phyloP scores from a whole-genome alignment of 2,329 filamentous ascomycete species.

The Xylariaceae sp. region DNA sequence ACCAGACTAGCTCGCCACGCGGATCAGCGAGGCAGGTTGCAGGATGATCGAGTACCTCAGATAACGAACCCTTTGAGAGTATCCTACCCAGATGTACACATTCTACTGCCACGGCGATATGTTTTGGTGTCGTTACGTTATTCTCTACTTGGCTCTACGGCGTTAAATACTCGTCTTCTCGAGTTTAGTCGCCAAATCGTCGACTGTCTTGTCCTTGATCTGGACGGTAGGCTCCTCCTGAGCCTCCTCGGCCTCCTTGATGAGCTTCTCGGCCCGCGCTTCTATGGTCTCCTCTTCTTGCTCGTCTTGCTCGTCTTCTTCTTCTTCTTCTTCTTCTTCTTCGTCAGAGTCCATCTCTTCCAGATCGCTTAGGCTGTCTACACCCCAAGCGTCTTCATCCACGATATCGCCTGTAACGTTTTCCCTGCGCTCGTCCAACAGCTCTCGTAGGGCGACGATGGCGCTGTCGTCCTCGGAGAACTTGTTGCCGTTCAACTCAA shows the following conservation, averaged over 20 bases:
- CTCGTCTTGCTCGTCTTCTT: conserved; percentile 64
- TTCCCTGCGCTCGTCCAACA: conserved; percentile 76
- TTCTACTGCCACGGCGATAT: conserved; percentile 3
- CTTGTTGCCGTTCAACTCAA: conserved; percentile 96
- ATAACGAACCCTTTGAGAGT: too few species aligned
- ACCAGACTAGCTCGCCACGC: too few species aligned
- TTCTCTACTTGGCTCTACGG: conserved; percentile 4
- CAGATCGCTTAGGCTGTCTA: conserved; percentile 83
- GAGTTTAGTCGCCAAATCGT: conserved; percentile 71
- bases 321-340: conserved; percentile 21
- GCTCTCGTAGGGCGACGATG: conserved; percentile 62
- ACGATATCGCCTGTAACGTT: conserved; percentile 61
- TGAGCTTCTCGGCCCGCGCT: conserved; percentile 64
- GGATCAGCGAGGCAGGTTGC: too few species aligned
- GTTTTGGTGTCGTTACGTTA: conserved; percentile 9
- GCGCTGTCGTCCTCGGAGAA: conserved; percentile 81
- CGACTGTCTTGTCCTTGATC: conserved; percentile 71
- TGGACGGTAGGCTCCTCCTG: conserved; percentile 71
- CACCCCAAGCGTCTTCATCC: conserved; percentile 75
- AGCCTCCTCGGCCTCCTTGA: conserved; percentile 66
- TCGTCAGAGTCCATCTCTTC: conserved; percentile 66
- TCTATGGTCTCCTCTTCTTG: conserved; percentile 64
- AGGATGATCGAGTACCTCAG: too few species aligned
- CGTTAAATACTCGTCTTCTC: conserved; percentile 63
- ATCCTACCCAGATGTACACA: neutral